Percentiles rank a stretch among this genome's conserved stretches.
Evolutionary conservation across 2,329 filamentous ascomycete genomes (phyloP).

Genomic region (Fusarium denticulatum): DNA sequence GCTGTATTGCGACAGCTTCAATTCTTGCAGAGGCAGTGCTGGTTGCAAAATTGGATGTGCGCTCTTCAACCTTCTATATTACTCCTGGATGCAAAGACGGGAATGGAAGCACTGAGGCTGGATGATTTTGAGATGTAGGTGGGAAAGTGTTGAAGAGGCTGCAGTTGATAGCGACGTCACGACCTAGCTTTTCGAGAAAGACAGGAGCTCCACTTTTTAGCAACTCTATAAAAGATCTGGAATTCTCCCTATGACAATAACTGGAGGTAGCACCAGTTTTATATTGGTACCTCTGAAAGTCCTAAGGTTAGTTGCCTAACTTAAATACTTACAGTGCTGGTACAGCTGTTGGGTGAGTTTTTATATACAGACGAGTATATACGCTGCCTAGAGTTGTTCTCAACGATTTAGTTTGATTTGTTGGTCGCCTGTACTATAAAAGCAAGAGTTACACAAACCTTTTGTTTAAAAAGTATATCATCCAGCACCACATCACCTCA

Average conservation of each 20-base stretch:
- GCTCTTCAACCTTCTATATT: background rate
- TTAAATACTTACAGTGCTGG: background rate
- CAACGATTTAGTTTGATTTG: too few relatives aligned
- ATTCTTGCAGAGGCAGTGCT: background rate
- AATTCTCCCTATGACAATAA: background rate
- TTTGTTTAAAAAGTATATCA: background rate
- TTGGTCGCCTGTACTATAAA: background rate
- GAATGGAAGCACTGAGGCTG: background rate
- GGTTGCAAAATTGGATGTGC: too few relatives aligned
- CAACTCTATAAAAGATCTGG: background rate
- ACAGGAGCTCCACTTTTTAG: conserved; percentile 7
- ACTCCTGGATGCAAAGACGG: background rate
- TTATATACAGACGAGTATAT: background rate
- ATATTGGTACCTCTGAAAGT: background rate
- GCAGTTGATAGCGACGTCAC: conserved; percentile 20
- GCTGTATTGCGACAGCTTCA: background rate
- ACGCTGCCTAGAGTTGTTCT: background rate
- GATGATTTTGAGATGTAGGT: background rate
- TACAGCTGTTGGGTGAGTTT: background rate
- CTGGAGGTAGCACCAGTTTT: background rate
- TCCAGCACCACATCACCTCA: too few relatives aligned
- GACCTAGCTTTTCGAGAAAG: background rate
- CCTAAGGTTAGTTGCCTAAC: background rate
- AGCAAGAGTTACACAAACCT: background rate
- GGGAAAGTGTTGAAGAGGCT: conserved; percentile 9